A percentile compares a stretch with the other conserved stretches of the same genome.
phyloP scores from a whole-genome alignment of 2,329 filamentous ascomycete genomes.

The Chaetomiaceae sp. region DNA sequence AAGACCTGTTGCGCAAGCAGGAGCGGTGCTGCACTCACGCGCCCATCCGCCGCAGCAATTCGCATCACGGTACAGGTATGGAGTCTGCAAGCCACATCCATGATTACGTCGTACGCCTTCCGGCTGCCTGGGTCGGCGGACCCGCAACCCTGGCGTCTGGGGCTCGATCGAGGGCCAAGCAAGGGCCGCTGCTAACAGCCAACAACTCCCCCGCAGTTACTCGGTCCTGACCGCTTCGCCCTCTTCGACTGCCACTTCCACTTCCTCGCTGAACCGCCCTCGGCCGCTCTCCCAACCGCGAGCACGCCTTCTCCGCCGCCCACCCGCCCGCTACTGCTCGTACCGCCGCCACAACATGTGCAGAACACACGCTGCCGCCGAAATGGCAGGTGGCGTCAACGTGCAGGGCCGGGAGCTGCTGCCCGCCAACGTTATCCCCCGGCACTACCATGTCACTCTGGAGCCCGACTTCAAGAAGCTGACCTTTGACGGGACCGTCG shows the following conservation, averaged over 20 bases:
- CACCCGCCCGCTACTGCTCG: conserved; percentile 57
- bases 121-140: no score
- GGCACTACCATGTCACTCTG: conserved; percentile 84
- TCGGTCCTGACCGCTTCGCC: no score
- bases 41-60: conserved; percentile 15
- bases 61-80: conserved; percentile 22
- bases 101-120: no score
- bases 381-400: conserved; percentile 31
- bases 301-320: conserved; percentile 14
- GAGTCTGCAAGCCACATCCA: no score
- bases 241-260: conserved; percentile 7
- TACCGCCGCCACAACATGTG: conserved; percentile 69
- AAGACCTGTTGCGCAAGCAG: conserved; percentile 12
- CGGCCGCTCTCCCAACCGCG: conserved; percentile 11
- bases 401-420: conserved; percentile 68
- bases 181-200: not conserved
- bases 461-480: conserved; percentile 87
- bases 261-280: conserved; percentile 3
- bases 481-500: conserved; percentile 76
- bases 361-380: conserved; percentile 37
- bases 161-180: not conserved
- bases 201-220: conserved; percentile 17
- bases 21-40: conserved; percentile 6
- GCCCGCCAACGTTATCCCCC: conserved; percentile 85
- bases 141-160: conserved; percentile 1